phyloP scores from a whole-genome alignment of 1,139 yeast species.

The Blastobotrys ciferrii region DNA sequence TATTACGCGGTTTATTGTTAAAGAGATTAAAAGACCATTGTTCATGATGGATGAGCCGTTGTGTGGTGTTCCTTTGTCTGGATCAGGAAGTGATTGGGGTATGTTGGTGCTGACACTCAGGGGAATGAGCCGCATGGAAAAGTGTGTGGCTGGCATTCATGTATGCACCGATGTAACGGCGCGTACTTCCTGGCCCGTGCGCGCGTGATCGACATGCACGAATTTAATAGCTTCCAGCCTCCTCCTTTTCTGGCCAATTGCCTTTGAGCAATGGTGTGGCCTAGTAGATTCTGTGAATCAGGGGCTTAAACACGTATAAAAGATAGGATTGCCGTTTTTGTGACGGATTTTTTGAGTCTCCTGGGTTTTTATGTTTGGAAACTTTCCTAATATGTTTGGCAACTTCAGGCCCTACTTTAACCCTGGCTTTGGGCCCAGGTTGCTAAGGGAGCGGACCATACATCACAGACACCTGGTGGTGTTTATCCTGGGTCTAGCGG shows the following conservation, averaged over 20 bases:
- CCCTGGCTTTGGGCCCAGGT: constrained; percentile 10
- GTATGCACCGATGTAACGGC: not conserved
- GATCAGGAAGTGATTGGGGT: not conserved
- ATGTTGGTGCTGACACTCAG: too few species aligned
- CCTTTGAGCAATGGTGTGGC: not conserved
- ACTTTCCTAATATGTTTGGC: constrained; percentile 6
- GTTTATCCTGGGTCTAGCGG: constrained; percentile 23
- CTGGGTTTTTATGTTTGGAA: not conserved
- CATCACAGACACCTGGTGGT: constrained; percentile 16
- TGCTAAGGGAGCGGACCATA: constrained; percentile 8
- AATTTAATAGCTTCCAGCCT: not conserved
- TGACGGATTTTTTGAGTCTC: not conserved
- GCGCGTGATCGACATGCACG: not conserved
- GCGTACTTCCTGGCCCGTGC: not conserved
- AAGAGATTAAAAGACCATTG: too few species aligned
- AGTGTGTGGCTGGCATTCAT: not conserved
- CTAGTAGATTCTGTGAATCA: not conserved
- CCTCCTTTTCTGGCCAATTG: not conserved
- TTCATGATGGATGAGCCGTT: too few species aligned
- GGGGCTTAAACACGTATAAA: not conserved
- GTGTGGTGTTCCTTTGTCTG: not conserved
- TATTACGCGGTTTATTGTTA: too few species aligned
- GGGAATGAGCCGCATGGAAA: not conserved
- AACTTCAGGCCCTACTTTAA: constrained; percentile 9
- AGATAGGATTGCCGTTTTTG: not conserved